Conservation (phyloP, 331 rosid genomes). For the Phaseolus coccineus region DNA sequence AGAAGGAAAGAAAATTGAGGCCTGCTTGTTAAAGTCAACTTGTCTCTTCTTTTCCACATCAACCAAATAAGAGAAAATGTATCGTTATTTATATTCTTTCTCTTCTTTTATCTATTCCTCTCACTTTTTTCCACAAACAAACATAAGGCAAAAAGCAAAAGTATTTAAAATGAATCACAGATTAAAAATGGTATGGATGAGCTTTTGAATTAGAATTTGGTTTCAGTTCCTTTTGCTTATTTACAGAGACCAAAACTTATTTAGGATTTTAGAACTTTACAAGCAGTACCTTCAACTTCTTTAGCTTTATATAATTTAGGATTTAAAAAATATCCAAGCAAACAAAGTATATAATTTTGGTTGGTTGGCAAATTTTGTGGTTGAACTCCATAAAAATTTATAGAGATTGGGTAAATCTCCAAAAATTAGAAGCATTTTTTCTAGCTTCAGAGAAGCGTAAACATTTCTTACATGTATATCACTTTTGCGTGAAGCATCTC, state of each 20-base stretch:
- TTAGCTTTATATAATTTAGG: background rate
- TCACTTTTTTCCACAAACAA: background rate
- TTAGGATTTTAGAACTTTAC: background rate
- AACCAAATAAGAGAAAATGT: background rate
- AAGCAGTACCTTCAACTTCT: background rate
- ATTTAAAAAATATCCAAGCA: slow-evolving; percentile 8
- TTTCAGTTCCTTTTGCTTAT: background rate
- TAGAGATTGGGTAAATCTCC: background rate
- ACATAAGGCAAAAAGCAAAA: background rate
- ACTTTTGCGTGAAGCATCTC: slow-evolving; percentile 38
- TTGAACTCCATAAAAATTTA: background rate
- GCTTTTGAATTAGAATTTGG: background rate
- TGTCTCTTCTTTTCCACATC: background rate
- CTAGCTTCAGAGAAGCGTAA: slow-evolving; percentile 28
- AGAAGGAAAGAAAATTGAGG: background rate
- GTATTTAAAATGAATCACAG: background rate
- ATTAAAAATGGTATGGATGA: background rate
- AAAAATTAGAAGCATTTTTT: background rate
- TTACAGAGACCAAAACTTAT: background rate
- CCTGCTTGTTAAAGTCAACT: background rate
- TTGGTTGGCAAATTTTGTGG: background rate
- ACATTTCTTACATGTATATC: slow-evolving; percentile 52
- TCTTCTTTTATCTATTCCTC: background rate
- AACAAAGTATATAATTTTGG: background rate
- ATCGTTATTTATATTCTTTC: background rate